Base-by-base conservation (phyloP, 1,139 yeast species). In the Yamadazyma epiphylla region DNA sequence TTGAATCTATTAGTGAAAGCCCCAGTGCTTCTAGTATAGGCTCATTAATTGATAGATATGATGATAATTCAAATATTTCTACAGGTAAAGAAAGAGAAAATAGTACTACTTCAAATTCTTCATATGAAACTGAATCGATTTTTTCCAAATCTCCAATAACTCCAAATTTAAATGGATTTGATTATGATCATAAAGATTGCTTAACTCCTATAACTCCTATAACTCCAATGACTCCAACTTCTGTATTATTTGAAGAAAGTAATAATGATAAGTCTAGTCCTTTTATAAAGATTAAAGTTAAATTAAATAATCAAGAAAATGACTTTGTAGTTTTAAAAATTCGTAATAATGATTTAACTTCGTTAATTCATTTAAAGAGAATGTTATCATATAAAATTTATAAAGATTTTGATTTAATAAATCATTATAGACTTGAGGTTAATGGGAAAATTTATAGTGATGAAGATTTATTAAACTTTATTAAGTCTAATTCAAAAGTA, bases 321-420 rank as follows among this genome's bases (percentile, higher is more conserved):
- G 68, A 62, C 34, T 58, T 60, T 11, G 48, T 62, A 12, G 64
- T 55, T 2, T 38, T 61, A 20, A 53, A 52, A 31, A 49, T 61
- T 17, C 51, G 51, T 26, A 46, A 50, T 19, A 38, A 53, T 9
- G 49, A 55, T 29, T 39, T 63, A 16, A 45, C 48, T n/a, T 49
- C 62, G 8, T 44, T 61, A 13, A 47, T 41, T 5, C 53, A 60
- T 41, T 48, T 62, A 37, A 61, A 62, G 38, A 53, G 51, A 37
- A 37, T 57, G 27, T 36, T 62, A 13, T 55, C 62, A 25, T 49
- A 42, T 41, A 62, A 62, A 39, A 56, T 63, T 26, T 61, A 60
- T 39, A 58, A 55, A 35, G 67, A 62, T 37, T 46, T 43, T 35
- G 53, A 49, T 28, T 49, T 60, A 34, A 50, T 48, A 15, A 45